These are phyloP conservation scores for Boletus barrowsii DNA, from an alignment of 768 basidiomycete species.

Conservation along the genomic window DNA sequence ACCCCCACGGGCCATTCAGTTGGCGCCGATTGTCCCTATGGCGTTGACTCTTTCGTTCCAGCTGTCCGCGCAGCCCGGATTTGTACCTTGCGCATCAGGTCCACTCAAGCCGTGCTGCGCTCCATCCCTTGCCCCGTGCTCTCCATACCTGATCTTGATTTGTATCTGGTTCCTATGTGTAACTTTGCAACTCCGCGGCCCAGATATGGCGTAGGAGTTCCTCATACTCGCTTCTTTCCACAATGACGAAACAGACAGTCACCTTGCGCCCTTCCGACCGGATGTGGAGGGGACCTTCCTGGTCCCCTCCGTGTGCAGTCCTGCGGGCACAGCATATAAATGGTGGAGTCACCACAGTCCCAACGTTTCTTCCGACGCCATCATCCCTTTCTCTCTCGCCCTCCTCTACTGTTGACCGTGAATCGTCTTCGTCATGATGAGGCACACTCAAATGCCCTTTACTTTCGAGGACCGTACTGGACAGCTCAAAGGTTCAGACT, in stretches of 20 bases:
- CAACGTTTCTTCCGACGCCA: not conserved
- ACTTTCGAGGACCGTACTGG: constrained; percentile 71
- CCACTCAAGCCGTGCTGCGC: constrained; percentile 2
- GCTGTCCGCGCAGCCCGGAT: constrained; percentile 3
- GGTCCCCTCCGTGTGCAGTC: constrained; percentile 14
- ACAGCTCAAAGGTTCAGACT: constrained; percentile 53
- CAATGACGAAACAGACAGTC: constrained; percentile 20
- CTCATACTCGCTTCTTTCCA: constrained; percentile 23
- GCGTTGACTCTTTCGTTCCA: constrained; percentile 1
- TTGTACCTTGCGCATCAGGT: constrained; percentile 8
- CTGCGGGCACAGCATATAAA: constrained; percentile 26
- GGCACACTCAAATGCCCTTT: constrained; percentile 42
- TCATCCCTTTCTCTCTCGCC: not conserved
- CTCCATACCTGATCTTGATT: not conserved
- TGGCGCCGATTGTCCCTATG: constrained; percentile 6
- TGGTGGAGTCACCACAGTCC: not conserved
- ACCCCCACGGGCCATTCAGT: not conserved
- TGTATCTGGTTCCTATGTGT: not conserved
- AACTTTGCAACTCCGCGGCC: constrained; percentile 31
- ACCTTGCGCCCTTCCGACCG: constrained; percentile 23
- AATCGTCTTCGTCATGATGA: constrained; percentile 22
- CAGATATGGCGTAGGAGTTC: constrained; percentile 21
- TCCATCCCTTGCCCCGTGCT: constrained; percentile 4
- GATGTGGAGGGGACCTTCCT: constrained; percentile 19
- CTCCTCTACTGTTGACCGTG: not conserved